Conservation (phyloP, 148 eudicot species). For the Spergularia bocconei region DNA sequence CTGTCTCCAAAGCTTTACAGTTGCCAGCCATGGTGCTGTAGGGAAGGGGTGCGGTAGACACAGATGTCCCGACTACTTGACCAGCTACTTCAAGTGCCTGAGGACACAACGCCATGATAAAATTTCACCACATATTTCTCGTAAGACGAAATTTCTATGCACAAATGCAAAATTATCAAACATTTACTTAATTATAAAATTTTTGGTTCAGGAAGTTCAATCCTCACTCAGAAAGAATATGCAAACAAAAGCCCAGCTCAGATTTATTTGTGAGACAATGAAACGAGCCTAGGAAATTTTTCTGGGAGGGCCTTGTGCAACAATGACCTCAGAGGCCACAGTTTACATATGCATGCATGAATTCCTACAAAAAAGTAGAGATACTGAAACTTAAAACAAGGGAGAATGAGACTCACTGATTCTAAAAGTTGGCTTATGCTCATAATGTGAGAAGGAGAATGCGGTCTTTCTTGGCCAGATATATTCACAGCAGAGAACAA, state of each 20-base stretch:
- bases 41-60: slow-evolving; percentile 81
- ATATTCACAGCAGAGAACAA: slow-evolving; percentile 58
- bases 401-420: slow-evolving; percentile 49
- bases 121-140: not conserved
- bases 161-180: no score
- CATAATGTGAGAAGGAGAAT: slow-evolving; percentile 61
- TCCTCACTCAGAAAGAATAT: no score
- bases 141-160: not conserved
- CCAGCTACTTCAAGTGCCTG: slow-evolving; percentile 97
- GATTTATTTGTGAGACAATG: not conserved
- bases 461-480: slow-evolving; percentile 44
- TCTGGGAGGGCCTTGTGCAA: not conserved
- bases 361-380: not conserved
- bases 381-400: no score
- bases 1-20: slow-evolving; percentile 80
- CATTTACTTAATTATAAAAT: no score
- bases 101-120: slow-evolving; percentile 11
- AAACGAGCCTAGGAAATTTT: not conserved
- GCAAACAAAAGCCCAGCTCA: no score
- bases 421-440: slow-evolving; percentile 92
- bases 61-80: slow-evolving; percentile 85
- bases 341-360: not conserved
- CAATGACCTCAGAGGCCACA: not conserved
- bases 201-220: no score
- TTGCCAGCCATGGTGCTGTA: slow-evolving; percentile 81